phyloP scores from a whole-genome alignment of 352 stramenopile genomes.

The Peronosclerospora sorghi region DNA sequence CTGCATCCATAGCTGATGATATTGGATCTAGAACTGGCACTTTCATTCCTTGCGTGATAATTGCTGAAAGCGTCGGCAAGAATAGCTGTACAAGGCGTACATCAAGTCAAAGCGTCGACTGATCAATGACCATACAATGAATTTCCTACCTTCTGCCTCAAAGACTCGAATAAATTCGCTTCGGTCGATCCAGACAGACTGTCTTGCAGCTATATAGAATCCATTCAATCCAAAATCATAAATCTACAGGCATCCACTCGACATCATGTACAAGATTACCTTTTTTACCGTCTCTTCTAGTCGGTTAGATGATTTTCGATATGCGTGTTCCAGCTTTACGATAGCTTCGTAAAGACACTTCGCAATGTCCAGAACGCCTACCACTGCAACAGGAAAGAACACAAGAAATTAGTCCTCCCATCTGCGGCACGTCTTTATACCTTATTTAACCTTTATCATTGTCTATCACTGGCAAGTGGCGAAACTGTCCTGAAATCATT shows the following conservation, averaged over 20 bases:
- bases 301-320: constrained; percentile 57
- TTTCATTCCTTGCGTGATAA: constrained; percentile 47
- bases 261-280: constrained; percentile 17
- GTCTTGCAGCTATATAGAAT: constrained; percentile 31
- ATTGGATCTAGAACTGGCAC: constrained; percentile 43
- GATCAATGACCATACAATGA: background rate
- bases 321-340: constrained; percentile 89
- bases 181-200: constrained; percentile 35
- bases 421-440: background rate
- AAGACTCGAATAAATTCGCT: constrained; percentile 72
- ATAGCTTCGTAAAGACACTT: constrained; percentile 98
- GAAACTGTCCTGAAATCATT: constrained; percentile 95
- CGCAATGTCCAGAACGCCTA: constrained; percentile 95
- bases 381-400: constrained; percentile 39
- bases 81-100: constrained; percentile 39
- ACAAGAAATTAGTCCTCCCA: background rate
- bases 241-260: background rate
- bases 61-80: constrained; percentile 70
- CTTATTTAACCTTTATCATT: constrained; percentile 58
- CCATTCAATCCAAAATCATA: constrained; percentile 5
- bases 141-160: constrained; percentile 56
- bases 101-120: background rate
- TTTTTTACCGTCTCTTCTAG: constrained; percentile 71
- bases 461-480: constrained; percentile 91
- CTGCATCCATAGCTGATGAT: constrained; percentile 54